Evolutionary conservation across 345 rosid genomes (phyloP).

Genomic region (Psidium guajava): DNA sequence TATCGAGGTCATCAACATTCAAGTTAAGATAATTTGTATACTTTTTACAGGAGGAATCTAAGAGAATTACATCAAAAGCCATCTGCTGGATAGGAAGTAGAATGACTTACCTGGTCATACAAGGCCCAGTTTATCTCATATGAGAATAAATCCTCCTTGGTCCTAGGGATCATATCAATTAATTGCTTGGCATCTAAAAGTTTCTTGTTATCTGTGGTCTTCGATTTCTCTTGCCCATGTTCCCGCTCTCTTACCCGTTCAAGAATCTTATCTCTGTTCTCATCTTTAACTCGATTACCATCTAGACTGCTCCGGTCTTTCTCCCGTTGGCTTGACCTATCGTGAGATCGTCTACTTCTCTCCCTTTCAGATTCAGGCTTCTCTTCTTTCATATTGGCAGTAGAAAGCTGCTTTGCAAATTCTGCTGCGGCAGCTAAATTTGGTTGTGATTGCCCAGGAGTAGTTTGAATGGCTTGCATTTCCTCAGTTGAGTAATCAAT

Average conservation of each 20-base stretch:
- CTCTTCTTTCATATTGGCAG: constrained; percentile 65
- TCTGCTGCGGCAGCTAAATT: constrained; percentile 91
- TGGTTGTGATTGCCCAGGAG: constrained; percentile 56
- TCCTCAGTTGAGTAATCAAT: constrained; percentile 95
- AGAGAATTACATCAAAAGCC: background rate
- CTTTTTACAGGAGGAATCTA: background rate
- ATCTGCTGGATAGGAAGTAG: background rate
- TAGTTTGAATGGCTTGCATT: constrained; percentile 57
- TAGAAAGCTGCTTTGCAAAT: constrained; percentile 76
- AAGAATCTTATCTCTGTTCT: constrained; percentile 28
- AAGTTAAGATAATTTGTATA: background rate
- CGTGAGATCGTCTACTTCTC: constrained; percentile 62
- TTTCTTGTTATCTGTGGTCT: constrained; percentile 66
- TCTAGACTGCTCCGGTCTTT: constrained; percentile 45
- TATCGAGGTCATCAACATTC: background rate
- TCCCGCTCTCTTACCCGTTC: constrained; percentile 50
- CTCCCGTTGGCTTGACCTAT: constrained; percentile 59
- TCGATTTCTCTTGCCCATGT: constrained; percentile 52
- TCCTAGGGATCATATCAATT: constrained; percentile 97
- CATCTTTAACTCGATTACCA: constrained; percentile 36
- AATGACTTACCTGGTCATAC: constrained; percentile 66
- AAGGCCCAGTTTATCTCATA: constrained; percentile 87
- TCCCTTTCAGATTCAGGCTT: constrained; percentile 63
- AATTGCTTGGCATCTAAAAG: constrained; percentile 90
- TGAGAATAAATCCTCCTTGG: constrained; percentile 88